Percentiles rank a stretch among this genome's conserved stretches.
phyloP scores from a whole-genome alignment of 225 moss, liverwort and hornwort species.

The Bryoerythrophyllum caledonicum region DNA sequence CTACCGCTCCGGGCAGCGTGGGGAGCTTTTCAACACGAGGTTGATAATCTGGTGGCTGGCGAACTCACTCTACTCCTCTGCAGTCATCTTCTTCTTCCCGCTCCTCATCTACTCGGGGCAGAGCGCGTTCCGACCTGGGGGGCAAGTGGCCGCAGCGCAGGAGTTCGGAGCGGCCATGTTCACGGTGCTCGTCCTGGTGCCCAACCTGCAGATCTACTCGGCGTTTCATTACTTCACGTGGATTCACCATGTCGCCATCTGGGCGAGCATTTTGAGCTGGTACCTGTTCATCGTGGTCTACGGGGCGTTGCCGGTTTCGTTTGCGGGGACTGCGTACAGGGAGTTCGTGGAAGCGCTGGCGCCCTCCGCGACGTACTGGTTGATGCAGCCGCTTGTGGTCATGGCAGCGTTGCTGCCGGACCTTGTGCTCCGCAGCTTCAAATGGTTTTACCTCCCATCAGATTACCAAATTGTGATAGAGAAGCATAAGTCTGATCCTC shows the following conservation, averaged over 20 bases:
- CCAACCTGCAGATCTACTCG: constrained; percentile 57
- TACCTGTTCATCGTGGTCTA: constrained; percentile 66
- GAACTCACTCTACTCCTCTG: constrained; percentile 57
- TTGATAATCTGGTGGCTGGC: constrained; percentile 47
- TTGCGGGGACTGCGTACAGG: constrained; percentile 45
- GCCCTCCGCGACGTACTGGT: constrained; percentile 66
- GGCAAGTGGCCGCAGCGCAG: constrained; percentile 56
- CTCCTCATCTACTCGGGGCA: constrained; percentile 40
- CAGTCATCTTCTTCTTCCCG: constrained; percentile 73
- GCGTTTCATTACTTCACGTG: constrained; percentile 76
- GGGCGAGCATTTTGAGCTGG: constrained; percentile 67
- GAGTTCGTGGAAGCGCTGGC: constrained; percentile 65
- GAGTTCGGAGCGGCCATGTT: constrained; percentile 72
- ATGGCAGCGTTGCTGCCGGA: constrained; percentile 61
- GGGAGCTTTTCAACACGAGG: constrained; percentile 61
- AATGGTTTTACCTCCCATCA: constrained; percentile 43
- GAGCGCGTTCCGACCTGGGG: constrained; percentile 50
- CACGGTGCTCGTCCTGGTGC: constrained; percentile 63
- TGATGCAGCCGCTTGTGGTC: constrained; percentile 63
- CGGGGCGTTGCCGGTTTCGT: constrained; percentile 50
- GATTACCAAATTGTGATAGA: constrained; percentile 65
- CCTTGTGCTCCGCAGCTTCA: constrained; percentile 46
- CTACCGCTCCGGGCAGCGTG: constrained; percentile 63
- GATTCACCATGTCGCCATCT: constrained; percentile 73
- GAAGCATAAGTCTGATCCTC: constrained; percentile 12